Percentiles rank a stretch among this genome's conserved stretches.
These are phyloP conservation scores for Apophysomyces sp. DNA, from an alignment of 371 early-diverging fungal species.

Conservation along the genomic window DNA sequence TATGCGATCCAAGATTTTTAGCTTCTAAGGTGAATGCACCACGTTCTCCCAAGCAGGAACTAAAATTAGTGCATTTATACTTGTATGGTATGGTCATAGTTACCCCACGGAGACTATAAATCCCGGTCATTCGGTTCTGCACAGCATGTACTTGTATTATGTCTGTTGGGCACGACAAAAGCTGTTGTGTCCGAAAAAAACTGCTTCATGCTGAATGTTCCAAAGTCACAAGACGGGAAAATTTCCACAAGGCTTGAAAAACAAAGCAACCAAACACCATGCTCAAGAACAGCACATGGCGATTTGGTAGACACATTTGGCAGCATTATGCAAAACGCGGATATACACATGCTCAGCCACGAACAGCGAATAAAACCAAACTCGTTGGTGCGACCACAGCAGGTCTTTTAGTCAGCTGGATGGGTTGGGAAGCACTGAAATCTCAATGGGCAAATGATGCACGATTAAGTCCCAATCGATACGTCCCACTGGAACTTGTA, in stretches of 20 bases:
- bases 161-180: too few relatives aligned
- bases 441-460: neutral
- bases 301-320: neutral
- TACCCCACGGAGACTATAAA: too few relatives aligned
- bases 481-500: slow-evolving; percentile 24
- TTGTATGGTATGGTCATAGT: neutral
- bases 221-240: too few relatives aligned
- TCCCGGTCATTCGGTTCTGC: too few relatives aligned
- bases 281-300: neutral
- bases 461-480: slow-evolving; percentile 24
- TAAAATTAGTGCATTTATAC: too few relatives aligned
- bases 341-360: neutral
- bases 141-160: too few relatives aligned
- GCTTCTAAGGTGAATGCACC: too few relatives aligned
- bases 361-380: neutral
- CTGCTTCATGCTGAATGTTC: too few relatives aligned
- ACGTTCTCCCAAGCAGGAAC: too few relatives aligned
- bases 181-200: too few relatives aligned
- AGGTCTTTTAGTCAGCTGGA: neutral
- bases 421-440: slow-evolving; percentile 47
- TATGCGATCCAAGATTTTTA: too few relatives aligned
- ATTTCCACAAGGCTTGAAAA: too few relatives aligned
- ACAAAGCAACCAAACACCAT: slow-evolving; percentile 39
- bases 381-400: neutral
- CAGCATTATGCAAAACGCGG: neutral